Percentiles rank a stretch among this genome's conserved stretches.
These are phyloP conservation scores for Lablab purpureus DNA, from an alignment of 306 rosid species.

Conservation along the genomic window DNA sequence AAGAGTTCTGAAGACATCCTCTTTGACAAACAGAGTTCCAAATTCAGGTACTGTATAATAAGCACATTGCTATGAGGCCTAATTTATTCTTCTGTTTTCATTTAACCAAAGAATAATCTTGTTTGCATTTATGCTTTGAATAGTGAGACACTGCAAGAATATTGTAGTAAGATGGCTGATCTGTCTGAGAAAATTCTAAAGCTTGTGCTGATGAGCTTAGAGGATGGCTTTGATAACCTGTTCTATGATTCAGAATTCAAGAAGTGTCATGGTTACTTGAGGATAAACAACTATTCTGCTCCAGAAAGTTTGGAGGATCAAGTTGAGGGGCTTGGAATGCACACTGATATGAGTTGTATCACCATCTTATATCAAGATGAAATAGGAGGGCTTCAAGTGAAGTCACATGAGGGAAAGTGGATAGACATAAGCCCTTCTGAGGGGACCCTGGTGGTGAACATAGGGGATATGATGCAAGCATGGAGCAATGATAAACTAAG, in stretches of 20 bases:
- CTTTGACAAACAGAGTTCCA: slow-evolving; percentile 56
- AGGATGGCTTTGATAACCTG: slow-evolving; percentile 64
- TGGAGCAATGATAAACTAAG: slow-evolving; percentile 88
- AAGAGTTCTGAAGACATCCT: slow-evolving; percentile 71
- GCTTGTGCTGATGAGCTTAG: slow-evolving; percentile 69
- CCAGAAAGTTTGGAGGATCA: slow-evolving; percentile 58
- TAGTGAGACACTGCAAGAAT: slow-evolving; percentile 82
- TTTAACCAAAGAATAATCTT: slow-evolving; percentile 17
- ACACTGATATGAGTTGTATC: slow-evolving; percentile 94
- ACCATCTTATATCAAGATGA: slow-evolving; percentile 86
- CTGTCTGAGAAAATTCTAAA: slow-evolving; percentile 67
- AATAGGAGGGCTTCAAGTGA: slow-evolving; percentile 91
- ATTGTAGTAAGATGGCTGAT: slow-evolving; percentile 86
- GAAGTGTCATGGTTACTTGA: slow-evolving; percentile 83
- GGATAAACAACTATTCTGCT: slow-evolving; percentile 81
- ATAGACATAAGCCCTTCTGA: slow-evolving; percentile 78
- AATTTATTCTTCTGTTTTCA: neutral
- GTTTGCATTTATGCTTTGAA: slow-evolving; percentile 10
- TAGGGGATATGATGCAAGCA: slow-evolving; percentile 94
- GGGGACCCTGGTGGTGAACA: slow-evolving; percentile 82
- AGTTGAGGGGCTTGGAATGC: slow-evolving; percentile 96
- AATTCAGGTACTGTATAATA: slow-evolving; percentile 66
- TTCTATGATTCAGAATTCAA: slow-evolving; percentile 69
- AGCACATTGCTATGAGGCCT: slow-evolving; percentile 26
- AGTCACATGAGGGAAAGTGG: slow-evolving; percentile 82